A percentile compares a stretch with the other conserved stretches of the same genome.
These are phyloP conservation scores for Sclerotinia trifoliorum DNA, from an alignment of 2,329 filamentous ascomycete genomes.

Conservation along the genomic window DNA sequence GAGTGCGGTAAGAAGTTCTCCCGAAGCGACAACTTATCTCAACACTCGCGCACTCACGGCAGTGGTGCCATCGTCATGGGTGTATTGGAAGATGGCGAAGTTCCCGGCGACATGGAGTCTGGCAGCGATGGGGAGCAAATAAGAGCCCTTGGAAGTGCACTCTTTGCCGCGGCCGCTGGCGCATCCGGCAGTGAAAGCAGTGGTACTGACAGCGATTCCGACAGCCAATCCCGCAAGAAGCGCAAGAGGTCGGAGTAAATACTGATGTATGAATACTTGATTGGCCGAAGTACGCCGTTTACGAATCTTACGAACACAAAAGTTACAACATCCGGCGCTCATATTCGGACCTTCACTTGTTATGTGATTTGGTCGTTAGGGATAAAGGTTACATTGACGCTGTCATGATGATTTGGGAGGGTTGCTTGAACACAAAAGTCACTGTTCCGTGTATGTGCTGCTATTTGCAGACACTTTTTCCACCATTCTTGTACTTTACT, in stretches of 20 bases:
- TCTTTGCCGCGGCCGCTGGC: constrained; percentile 78
- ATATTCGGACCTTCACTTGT: constrained; percentile 33
- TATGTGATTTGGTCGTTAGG: constrained; percentile 32
- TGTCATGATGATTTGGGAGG: constrained; percentile 37
- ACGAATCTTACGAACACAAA: constrained; percentile 36
- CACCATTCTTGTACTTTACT: constrained; percentile 40
- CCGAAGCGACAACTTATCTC: constrained; percentile 92
- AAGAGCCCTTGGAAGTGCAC: constrained; percentile 67
- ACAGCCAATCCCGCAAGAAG: constrained; percentile 62
- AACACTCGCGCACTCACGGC: constrained; percentile 92
- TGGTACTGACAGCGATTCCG: constrained; percentile 49
- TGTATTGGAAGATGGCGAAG: constrained; percentile 71
- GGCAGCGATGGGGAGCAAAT: constrained; percentile 58
- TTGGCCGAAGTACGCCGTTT: constrained; percentile 31
- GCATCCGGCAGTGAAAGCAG: constrained; percentile 65
- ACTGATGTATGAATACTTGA: constrained; percentile 23
- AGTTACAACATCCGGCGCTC: constrained; percentile 33
- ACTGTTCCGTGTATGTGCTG: constrained; percentile 32
- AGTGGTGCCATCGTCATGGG: constrained; percentile 89
- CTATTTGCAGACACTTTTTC: constrained; percentile 24
- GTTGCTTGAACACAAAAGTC: constrained; percentile 34
- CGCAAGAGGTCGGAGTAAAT: constrained; percentile 67
- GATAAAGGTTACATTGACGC: constrained; percentile 34
- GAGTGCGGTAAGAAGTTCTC: constrained; percentile 99
- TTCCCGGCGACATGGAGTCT: constrained; percentile 45